Base-by-base conservation (phyloP, 1,139 yeast genomes). In the Kluyveromyces sp. region DNA sequence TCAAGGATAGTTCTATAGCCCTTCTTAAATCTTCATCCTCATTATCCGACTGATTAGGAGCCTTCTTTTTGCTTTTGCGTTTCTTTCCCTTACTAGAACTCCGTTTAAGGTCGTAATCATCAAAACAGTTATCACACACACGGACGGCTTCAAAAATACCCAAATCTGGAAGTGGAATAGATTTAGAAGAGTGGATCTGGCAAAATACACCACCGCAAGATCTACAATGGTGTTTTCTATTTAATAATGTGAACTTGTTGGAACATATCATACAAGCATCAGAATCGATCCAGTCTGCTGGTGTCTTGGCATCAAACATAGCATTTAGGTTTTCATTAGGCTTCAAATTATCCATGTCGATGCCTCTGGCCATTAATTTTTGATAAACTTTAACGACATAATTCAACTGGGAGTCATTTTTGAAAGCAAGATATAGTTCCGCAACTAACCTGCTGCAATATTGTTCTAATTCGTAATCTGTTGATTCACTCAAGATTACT, bases 271-370 rank as follows among this genome's bases (percentile, higher is more conserved):
- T 90, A 64, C 99, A 92, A 8, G 87, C 88, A 58, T 89, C 96
- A 21, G 89, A 83, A 60, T 94, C 98, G 27, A 86, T 82, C 99
- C 99, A 92, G 58, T 90, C 97, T 0, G 98, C 98, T 3, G 99
- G 97, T 4, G 92, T 90, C 51, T 82, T 85, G 1, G 96, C 78
- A 61, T 92, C 97, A 46, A 90, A 79, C 65, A 89, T 56, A 8
- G 64, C 60, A n/a, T 75, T 68, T 21, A 72, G 64, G n/a, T 72
- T 58, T 37, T 52, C 59, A 44, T 41, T 70, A 7, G 96, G 95
- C 25, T 29, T 29, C 25, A 41, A 25, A 10, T 41, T 15, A 3
- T 41, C 39, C 58, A 90, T 88, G 42, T 73, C 70, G 54, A 77
- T 79, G 1, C 88, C 94, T 48, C 80, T 84, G 42, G 70, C 68